These are phyloP conservation scores for Leucosporidium yakuticum DNA, from an alignment of 768 basidiomycete genomes.

Conservation along the genomic window DNA sequence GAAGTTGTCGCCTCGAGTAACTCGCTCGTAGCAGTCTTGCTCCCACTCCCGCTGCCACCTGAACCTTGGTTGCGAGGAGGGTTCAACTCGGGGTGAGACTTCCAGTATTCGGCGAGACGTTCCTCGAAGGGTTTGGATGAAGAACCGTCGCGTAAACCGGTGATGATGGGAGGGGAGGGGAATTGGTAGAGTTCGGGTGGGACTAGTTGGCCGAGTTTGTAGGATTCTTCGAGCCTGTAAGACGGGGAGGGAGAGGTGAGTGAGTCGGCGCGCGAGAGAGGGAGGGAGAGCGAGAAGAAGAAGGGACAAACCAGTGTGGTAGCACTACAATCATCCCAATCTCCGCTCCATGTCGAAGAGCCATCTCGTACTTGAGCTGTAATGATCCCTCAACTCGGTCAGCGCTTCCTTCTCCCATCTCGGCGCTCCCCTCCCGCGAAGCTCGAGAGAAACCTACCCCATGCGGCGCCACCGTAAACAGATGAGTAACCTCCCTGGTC, in stretches of 20 bases:
- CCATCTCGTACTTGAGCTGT: constrained; percentile 55
- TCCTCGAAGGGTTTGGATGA: background rate
- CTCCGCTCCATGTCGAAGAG: constrained; percentile 46
- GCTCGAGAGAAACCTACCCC: constrained; percentile 30
- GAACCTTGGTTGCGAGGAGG: too few relatives aligned
- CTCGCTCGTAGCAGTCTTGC: too few relatives aligned
- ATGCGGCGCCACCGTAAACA: constrained; percentile 56
- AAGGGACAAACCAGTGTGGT: constrained; percentile 65
- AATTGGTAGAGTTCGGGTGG: constrained; percentile 40
- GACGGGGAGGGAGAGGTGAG: too few relatives aligned
- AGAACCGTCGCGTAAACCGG: constrained; percentile 16
- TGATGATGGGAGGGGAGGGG: constrained; percentile 62
- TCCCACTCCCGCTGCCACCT: too few relatives aligned
- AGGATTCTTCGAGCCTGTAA: constrained; percentile 60
- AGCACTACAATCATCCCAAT: constrained; percentile 60
- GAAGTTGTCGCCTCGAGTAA: too few relatives aligned
- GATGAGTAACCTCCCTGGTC: constrained; percentile 79
- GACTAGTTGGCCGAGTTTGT: constrained; percentile 37
- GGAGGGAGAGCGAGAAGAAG: background rate
- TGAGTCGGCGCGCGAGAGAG: too few relatives aligned
- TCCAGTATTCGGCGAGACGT: background rate
- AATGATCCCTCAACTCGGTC: background rate
- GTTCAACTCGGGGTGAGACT: background rate
- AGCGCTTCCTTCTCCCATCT: background rate
- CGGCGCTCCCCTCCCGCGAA: background rate